Evolutionary conservation across 345 rosid species (phyloP).

Genomic region (Salix koriyanagi): DNA sequence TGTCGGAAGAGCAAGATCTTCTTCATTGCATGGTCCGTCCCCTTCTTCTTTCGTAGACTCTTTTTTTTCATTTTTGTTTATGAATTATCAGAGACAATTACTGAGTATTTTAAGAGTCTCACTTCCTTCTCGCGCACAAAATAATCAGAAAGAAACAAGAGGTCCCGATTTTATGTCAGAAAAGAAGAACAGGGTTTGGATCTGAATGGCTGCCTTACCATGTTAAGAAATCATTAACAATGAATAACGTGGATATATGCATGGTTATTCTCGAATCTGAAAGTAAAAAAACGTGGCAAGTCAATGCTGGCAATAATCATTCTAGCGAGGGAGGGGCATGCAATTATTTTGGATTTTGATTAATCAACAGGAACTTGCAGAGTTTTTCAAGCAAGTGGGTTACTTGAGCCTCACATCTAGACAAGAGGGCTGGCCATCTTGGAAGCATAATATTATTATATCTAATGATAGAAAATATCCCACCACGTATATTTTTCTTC

Average conservation of each 20-base stretch:
- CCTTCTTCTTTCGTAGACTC: not conserved
- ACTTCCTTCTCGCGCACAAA: too few species aligned
- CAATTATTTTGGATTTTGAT: not conserved
- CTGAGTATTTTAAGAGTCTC: too few species aligned
- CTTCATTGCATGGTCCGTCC: slow-evolving; percentile 87
- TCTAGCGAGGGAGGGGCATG: too few species aligned
- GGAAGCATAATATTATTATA: slow-evolving; percentile 7
- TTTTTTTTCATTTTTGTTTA: not conserved
- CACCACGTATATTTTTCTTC: not conserved
- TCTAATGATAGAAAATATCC: not conserved
- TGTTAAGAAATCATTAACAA: not conserved
- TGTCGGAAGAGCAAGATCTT: slow-evolving; percentile 99
- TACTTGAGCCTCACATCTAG: not conserved
- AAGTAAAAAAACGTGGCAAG: not conserved
- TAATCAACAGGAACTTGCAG: not conserved
- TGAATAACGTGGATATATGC: not conserved
- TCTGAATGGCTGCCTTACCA: not conserved
- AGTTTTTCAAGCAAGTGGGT: not conserved
- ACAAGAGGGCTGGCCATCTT: not conserved
- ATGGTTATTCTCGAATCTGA: not conserved
- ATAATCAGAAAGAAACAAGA: too few species aligned
- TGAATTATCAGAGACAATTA: not conserved
- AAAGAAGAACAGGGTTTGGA: not conserved
- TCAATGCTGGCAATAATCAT: not conserved
- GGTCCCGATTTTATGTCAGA: too few species aligned